Percentiles rank a stretch among this genome's conserved stretches.
These are phyloP conservation scores for Sporothrix humicola DNA, from an alignment of 2,329 filamentous ascomycete genomes.

Conservation along the genomic window DNA sequence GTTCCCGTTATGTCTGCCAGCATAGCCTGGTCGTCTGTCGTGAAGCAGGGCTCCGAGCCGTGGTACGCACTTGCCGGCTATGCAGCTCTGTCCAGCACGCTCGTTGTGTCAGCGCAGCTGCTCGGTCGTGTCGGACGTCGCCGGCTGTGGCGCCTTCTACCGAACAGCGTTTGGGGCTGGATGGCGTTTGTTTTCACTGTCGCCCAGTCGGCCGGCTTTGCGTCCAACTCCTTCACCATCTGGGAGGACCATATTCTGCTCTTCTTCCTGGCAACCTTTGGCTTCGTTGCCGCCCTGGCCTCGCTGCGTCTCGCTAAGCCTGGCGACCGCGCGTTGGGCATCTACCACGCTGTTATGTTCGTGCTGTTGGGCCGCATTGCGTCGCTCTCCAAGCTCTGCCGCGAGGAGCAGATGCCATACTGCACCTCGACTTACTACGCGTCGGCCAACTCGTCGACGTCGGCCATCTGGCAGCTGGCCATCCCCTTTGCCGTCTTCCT, in stretches of 20 bases:
- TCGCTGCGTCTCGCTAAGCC: slow-evolving; percentile 74
- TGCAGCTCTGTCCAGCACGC: slow-evolving; percentile 54
- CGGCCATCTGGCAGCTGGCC: slow-evolving; percentile 83
- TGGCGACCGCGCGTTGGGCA: slow-evolving; percentile 73
- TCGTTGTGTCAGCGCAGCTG: slow-evolving; percentile 51
- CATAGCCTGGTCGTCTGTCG: slow-evolving; percentile 22
- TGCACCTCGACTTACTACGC: slow-evolving; percentile 96
- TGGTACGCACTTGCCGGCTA: slow-evolving; percentile 51
- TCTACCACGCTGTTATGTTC: slow-evolving; percentile 86
- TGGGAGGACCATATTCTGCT: slow-evolving; percentile 97
- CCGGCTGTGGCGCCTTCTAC: slow-evolving; percentile 60
- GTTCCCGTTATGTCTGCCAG: slow-evolving; percentile 38
- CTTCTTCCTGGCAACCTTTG: slow-evolving; percentile 90
- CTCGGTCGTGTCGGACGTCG: slow-evolving; percentile 49
- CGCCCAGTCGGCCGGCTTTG: slow-evolving; percentile 91
- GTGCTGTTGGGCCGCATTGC: slow-evolving; percentile 77
- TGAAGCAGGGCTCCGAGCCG: slow-evolving; percentile 37
- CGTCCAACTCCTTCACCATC: slow-evolving; percentile 97
- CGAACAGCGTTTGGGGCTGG: slow-evolving; percentile 87
- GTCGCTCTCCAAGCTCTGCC: slow-evolving; percentile 88
- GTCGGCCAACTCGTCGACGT: slow-evolving; percentile 88
- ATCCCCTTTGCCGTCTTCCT: slow-evolving; percentile 79
- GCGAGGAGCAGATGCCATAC: slow-evolving; percentile 98
- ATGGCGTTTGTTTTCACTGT: slow-evolving; percentile 78
- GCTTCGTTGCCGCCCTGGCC: slow-evolving; percentile 72